These are phyloP conservation scores for Chaetomidium leptoderma DNA, from an alignment of 495 filamentous ascomycete genomes.

Conservation along the genomic window DNA sequence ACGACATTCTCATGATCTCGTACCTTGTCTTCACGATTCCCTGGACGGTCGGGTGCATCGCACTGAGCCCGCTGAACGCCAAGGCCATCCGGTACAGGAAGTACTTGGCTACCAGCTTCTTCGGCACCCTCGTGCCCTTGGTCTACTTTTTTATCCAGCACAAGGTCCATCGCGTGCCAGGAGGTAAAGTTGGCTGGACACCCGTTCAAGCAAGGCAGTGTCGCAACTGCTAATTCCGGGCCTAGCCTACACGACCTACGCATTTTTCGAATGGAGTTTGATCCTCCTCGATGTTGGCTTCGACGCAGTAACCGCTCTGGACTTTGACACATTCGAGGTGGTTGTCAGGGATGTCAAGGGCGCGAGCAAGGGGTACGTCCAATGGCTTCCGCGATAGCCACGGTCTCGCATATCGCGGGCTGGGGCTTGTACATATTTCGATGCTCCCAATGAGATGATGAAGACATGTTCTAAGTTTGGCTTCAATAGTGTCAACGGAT, in stretches of 20 bases:
- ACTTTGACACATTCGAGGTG: slow-evolving; percentile 88
- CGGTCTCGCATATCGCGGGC: slow-evolving; percentile 18
- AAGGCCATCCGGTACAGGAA: slow-evolving; percentile 85
- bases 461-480: slow-evolving; percentile 39
- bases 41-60: slow-evolving; percentile 90
- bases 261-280: slow-evolving; percentile 96
- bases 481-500: slow-evolving; percentile 49
- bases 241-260: slow-evolving; percentile 93
- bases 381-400: slow-evolving; percentile 83
- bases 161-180: slow-evolving; percentile 90
- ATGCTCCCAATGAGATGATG: slow-evolving; percentile 40
- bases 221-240: slow-evolving; percentile 18
- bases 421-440: slow-evolving; percentile 25
- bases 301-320: slow-evolving; percentile 92
- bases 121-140: slow-evolving; percentile 82
- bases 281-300: slow-evolving; percentile 95
- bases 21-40: slow-evolving; percentile 92
- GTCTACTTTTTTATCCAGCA: slow-evolving; percentile 99
- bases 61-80: slow-evolving; percentile 80
- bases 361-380: slow-evolving; percentile 97
- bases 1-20: slow-evolving; percentile 99
- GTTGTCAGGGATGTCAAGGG: slow-evolving; percentile 86
- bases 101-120: slow-evolving; percentile 77
- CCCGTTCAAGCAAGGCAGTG: not conserved
- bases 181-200: slow-evolving; percentile 60